phyloP scores from a whole-genome alignment of 306 rosid species.

The Spatholobus suberectus region DNA sequence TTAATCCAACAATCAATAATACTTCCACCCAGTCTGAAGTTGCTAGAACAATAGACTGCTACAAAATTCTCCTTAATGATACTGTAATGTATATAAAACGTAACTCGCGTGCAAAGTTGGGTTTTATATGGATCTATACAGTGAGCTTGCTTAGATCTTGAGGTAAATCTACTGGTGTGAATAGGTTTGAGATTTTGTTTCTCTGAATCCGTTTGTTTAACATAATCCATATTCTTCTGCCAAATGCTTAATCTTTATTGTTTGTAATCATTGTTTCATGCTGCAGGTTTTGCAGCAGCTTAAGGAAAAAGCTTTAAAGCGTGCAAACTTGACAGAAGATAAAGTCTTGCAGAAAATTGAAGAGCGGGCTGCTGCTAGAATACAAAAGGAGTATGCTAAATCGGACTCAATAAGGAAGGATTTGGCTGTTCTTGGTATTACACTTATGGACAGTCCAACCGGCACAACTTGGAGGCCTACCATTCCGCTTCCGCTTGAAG shows the following conservation, averaged over 20 bases:
- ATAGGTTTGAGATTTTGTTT: background rate
- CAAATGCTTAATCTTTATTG: background rate
- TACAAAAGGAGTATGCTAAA: constrained; percentile 76
- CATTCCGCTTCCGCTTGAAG: constrained; percentile 82
- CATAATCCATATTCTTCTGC: background rate
- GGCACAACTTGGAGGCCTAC: constrained; percentile 96
- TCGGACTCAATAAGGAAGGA: constrained; percentile 82
- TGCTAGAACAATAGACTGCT: background rate
- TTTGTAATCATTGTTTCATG: background rate
- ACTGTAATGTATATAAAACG: background rate
- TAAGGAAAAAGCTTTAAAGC: constrained; percentile 76
- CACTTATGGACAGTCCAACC: constrained; percentile 88
- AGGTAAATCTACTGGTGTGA: background rate
- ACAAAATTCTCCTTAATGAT: background rate
- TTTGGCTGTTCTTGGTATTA: constrained; percentile 75
- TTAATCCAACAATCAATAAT: constrained; percentile 3
- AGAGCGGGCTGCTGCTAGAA: constrained; percentile 79
- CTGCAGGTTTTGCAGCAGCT: constrained; percentile 80
- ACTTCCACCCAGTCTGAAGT: background rate
- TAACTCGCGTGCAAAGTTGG: background rate
- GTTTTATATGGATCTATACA: constrained; percentile 5
- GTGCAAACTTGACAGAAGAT: constrained; percentile 79
- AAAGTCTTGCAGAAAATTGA: constrained; percentile 70
- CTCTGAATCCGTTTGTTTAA: background rate
- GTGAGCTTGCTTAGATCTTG: background rate